Percentiles rank a stretch among this genome's conserved stretches.
Conservation (phyloP, 345 rosid genomes). For the thale cress (Arabidopsis thaliana) region DNA sequence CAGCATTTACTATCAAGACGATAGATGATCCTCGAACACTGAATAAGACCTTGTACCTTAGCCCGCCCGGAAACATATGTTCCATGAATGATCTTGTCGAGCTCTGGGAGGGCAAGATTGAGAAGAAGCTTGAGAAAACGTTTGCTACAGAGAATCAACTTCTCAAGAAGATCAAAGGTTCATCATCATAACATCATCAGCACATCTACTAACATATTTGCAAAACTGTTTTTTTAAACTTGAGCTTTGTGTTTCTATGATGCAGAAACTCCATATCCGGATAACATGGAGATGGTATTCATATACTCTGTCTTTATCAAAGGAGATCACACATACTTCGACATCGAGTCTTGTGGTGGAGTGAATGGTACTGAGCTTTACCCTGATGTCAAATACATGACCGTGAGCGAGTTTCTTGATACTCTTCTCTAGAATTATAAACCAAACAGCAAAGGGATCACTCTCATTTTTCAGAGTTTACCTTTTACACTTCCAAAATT, state of each 20-base stretch:
- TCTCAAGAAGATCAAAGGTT: constrained; percentile 64
- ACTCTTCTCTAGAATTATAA: constrained; percentile 34
- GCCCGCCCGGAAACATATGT: constrained; percentile 55
- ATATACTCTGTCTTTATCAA: constrained; percentile 67
- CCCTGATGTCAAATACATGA: constrained; percentile 72
- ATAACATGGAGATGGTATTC: constrained; percentile 57
- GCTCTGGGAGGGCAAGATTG: constrained; percentile 69
- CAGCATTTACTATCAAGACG: constrained; percentile 58
- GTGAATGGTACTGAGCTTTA: constrained; percentile 81
- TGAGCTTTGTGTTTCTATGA: constrained; percentile 7
- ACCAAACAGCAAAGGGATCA: constrained; percentile 7
- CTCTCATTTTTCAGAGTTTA: constrained; percentile 4
- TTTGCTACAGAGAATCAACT: constrained; percentile 59
- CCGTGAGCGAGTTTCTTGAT: constrained; percentile 67
- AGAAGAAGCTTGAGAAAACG: constrained; percentile 58
- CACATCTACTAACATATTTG: not conserved
- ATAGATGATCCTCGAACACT: constrained; percentile 71
- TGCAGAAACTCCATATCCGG: constrained; percentile 68
- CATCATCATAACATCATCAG: constrained; percentile 4
- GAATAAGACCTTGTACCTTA: constrained; percentile 64
- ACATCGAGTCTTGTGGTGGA: constrained; percentile 69
- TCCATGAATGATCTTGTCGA: constrained; percentile 68
- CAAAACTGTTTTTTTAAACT: not conserved
- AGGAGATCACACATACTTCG: constrained; percentile 73
- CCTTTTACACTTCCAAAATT: not conserved